Evolutionary conservation across 106 monocot genomes (phyloP), one percentile per base, ranked within the genome.

Genomic region (Alisma plantagoaquatica): DNA sequence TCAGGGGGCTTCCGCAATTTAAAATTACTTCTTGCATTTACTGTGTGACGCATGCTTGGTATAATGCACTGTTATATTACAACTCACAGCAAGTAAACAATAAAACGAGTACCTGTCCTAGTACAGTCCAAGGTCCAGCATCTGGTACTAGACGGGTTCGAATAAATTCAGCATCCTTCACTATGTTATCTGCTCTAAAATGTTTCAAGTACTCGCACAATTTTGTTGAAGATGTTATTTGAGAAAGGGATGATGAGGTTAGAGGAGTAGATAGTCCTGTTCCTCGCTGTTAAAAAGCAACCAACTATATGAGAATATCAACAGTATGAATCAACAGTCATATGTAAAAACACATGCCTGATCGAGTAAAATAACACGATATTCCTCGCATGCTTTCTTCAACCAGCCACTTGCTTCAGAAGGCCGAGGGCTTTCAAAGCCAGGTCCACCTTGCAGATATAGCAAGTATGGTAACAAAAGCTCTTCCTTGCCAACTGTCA

Each of bases 261-360:
- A 96, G 67, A 27, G 94, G 84, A 59, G 94, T 89, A 7, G 94
- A 96, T 69, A 96, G 67, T n/a, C 88, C 94, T 49, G 88, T 96
- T 60, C 94, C 94, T 16, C 94, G 77, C 94, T 96, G 71, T 25
- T n/a, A n/a, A n/a, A n/a, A 49, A 75, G 64, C 30, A 3, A 23
- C 16, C 73, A 44, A 43, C 27, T n/a, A 38, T 17, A 50, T 61
- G 32, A 26, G 31, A 21, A 49, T 27, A 57, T 11, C 17, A 38
- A 11, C 53, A 28, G 10, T 18, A 10, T 2, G 11, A 3, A 35
- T n/a, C 6, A 56, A 32, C 56, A 9, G 35, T 38, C 8, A 1
- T 10, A 60, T 18, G 27, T 29, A 46, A 29, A 45, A 23, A 60
- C 10, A 27, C 43, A 52, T 74, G 50, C 94, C 81, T 96, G 94